Conservation (phyloP, 345 rosid genomes). For the Psidium friedrichsthalianum region DNA sequence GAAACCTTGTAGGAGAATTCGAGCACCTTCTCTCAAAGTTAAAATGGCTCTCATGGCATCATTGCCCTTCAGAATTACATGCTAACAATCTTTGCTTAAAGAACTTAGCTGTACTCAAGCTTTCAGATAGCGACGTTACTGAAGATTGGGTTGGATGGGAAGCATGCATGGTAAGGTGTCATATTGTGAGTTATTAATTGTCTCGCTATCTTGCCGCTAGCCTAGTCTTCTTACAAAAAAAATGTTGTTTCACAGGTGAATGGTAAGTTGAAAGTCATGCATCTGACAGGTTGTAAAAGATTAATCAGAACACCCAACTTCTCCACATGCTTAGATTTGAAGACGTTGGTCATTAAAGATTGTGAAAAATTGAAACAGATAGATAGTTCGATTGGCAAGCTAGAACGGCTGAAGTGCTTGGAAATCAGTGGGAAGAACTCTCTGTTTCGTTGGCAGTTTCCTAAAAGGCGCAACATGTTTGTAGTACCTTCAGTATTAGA, state of each 20-base stretch:
- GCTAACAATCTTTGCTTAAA: neutral
- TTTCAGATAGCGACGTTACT: neutral
- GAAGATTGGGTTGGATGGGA: neutral
- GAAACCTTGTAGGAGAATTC: neutral
- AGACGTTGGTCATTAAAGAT: neutral
- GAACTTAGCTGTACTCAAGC: neutral
- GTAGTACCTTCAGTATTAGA: neutral
- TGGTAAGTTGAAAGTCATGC: neutral
- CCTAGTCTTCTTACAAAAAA: neutral
- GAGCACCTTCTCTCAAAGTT: neutral
- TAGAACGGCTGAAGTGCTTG: neutral
- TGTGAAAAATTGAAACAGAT: neutral
- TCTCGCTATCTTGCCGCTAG: neutral
- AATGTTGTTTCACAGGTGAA: neutral
- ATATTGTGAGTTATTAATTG: neutral
- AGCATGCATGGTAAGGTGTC: neutral
- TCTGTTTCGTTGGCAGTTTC: neutral
- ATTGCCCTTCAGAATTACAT: neutral
- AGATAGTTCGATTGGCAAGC: neutral
- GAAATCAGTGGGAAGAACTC: neutral
- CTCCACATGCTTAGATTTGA: neutral
- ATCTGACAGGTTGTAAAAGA: neutral
- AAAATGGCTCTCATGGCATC: conserved; percentile 1
- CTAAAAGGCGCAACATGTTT: neutral
- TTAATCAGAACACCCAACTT: neutral